These are phyloP conservation scores for Hyparrhenia diplandra DNA, from an alignment of 176 grass and related monocot species.

Conservation along the genomic window DNA sequence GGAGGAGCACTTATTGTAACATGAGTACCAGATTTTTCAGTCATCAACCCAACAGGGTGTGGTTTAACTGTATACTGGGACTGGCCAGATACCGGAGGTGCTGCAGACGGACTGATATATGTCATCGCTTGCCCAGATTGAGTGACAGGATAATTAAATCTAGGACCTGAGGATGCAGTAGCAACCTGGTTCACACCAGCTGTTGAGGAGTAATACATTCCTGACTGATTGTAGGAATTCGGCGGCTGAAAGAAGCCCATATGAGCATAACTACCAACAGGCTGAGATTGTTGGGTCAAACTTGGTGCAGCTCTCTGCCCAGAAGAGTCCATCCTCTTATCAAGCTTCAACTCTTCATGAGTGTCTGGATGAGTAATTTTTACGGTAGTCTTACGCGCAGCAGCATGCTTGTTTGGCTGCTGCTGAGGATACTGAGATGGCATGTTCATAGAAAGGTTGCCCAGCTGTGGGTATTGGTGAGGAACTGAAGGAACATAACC, in stretches of 20 bases:
- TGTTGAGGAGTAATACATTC: constrained; percentile 47
- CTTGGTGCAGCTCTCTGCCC: constrained; percentile 50
- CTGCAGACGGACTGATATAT: constrained; percentile 42
- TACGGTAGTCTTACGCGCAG: constrained; percentile 50
- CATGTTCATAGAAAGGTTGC: constrained; percentile 48
- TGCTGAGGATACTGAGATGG: constrained; percentile 62
- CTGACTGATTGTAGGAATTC: constrained; percentile 45
- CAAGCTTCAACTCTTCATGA: constrained; percentile 81
- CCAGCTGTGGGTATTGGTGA: constrained; percentile 56
- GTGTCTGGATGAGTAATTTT: constrained; percentile 96
- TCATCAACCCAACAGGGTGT: constrained; percentile 21
- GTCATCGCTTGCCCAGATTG: constrained; percentile 43
- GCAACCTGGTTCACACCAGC: constrained; percentile 54
- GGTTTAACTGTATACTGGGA: constrained; percentile 32
- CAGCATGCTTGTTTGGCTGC: constrained; percentile 47
- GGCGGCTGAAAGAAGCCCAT: constrained; percentile 44
- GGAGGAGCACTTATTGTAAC: constrained; percentile 54
- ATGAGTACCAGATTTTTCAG: constrained; percentile 30
- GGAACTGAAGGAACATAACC: constrained; percentile 41
- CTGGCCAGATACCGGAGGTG: constrained; percentile 15
- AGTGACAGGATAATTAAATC: constrained; percentile 43
- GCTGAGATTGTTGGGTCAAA: constrained; percentile 54
- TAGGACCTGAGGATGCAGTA: constrained; percentile 50
- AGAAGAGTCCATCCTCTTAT: constrained; percentile 51
- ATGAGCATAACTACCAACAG: constrained; percentile 33